These are phyloP conservation scores for Cercis canadensis DNA, from an alignment of 306 rosid species.

Conservation along the genomic window DNA sequence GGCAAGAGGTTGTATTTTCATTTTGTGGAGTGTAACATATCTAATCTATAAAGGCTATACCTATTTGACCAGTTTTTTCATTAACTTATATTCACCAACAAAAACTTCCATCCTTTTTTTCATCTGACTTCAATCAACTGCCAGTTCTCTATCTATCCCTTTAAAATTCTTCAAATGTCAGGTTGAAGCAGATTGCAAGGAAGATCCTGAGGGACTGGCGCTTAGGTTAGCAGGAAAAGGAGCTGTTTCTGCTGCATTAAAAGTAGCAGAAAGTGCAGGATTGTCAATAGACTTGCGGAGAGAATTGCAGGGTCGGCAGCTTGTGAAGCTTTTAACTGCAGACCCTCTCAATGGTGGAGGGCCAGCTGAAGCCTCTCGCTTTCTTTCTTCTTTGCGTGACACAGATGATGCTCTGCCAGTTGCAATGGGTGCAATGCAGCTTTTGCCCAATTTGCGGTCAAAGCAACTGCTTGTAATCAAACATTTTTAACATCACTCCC, in stretches of 20 bases:
- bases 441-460: slow-evolving; percentile 92
- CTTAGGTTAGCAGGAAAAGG: slow-evolving; percentile 97
- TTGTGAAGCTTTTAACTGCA: slow-evolving; percentile 97
- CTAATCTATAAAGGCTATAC: slow-evolving; percentile 8
- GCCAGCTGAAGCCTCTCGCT: slow-evolving; percentile 99
- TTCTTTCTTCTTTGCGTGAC: slow-evolving; percentile 94
- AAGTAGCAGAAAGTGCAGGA: slow-evolving; percentile 98
- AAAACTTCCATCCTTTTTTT: neutral
- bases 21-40: slow-evolving; percentile 23
- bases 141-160: slow-evolving; percentile 6
- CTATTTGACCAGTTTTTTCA: slow-evolving; percentile 14
- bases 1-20: slow-evolving; percentile 86
- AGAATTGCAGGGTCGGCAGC: slow-evolving; percentile 97
- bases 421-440: slow-evolving; percentile 99
- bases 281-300: slow-evolving; percentile 88
- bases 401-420: slow-evolving; percentile 96
- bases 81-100: too few relatives aligned
- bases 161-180: slow-evolving; percentile 42
- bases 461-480: slow-evolving; percentile 93
- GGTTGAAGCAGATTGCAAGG: slow-evolving; percentile 98
- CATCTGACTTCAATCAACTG: slow-evolving; percentile 25
- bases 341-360: slow-evolving; percentile 99
- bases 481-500: slow-evolving; percentile 31
- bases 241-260: slow-evolving; percentile 96
- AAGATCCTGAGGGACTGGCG: slow-evolving; percentile 99